Evolutionary conservation across 805 yeast species (phyloP).

Genomic region (Starmerella asiatica): DNA sequence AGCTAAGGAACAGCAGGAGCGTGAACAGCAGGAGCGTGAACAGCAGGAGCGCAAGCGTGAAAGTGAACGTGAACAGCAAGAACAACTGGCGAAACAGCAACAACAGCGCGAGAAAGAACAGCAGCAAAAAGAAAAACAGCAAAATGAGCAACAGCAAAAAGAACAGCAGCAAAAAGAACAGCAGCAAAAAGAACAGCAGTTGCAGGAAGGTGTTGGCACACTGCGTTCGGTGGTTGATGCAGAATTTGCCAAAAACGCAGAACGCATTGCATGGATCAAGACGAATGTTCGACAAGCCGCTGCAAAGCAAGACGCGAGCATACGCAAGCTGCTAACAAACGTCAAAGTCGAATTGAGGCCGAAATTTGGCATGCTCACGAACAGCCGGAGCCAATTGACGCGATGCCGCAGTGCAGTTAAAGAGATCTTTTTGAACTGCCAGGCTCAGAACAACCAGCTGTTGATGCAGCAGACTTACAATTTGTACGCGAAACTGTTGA

Average conservation of each 20-base stretch:
- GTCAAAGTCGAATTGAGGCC: slow-evolving; percentile 71
- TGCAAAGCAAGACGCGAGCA: slow-evolving; percentile 33
- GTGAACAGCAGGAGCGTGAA: slow-evolving; percentile 20
- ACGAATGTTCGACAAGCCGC: slow-evolving; percentile 43
- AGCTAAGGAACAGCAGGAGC: slow-evolving; percentile 4
- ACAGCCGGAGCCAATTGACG: slow-evolving; percentile 46
- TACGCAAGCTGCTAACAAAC: slow-evolving; percentile 43
- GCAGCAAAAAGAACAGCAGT: not conserved
- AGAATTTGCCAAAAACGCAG: slow-evolving; percentile 25
- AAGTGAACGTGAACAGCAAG: slow-evolving; percentile 14
- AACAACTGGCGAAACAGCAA: slow-evolving; percentile 4
- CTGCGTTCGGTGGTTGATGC: slow-evolving; percentile 23
- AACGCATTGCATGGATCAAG: slow-evolving; percentile 39
- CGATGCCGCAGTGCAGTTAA: slow-evolving; percentile 35
- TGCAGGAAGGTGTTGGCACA: slow-evolving; percentile 4
- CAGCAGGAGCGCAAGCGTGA: slow-evolving; percentile 11
- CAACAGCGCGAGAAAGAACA: not conserved
- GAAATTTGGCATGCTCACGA: slow-evolving; percentile 81
- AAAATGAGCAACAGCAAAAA: slow-evolving; percentile 11
- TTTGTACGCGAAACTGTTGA: slow-evolving; percentile 69
- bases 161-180: not conserved
- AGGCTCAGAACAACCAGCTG: slow-evolving; percentile 30
- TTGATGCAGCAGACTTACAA: slow-evolving; percentile 66
- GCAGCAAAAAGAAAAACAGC: not conserved
- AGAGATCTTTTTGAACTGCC: slow-evolving; percentile 37